A percentile compares a stretch with the other conserved stretches of the same genome.
These are phyloP conservation scores for Kodamaea hsintzibuensis DNA, from an alignment of 805 yeast genomes.

Conservation along the genomic window DNA sequence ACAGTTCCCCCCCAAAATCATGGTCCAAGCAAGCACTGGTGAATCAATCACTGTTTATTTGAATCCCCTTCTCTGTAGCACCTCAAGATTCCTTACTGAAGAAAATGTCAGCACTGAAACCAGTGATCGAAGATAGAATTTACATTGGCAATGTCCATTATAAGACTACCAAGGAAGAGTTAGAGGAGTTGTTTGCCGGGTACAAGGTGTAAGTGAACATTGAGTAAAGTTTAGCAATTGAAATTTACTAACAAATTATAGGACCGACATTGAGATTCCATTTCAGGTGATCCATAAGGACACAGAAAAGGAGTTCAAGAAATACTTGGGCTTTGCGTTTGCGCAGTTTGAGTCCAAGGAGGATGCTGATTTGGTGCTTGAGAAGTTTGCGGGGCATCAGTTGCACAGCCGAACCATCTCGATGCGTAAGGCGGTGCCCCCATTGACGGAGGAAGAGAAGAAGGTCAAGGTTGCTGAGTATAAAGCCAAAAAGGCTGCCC, in stretches of 20 bases:
- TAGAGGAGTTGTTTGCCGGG: constrained; percentile 51
- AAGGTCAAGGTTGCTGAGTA: constrained; percentile 35
- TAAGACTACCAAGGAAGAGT: constrained; percentile 42
- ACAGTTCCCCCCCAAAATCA: neutral
- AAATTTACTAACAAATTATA: constrained; percentile 18
- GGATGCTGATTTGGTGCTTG: constrained; percentile 47
- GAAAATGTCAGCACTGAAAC: constrained; percentile 21
- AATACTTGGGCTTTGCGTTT: constrained; percentile 61
- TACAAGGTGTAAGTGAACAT: constrained; percentile 38
- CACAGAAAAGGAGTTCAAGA: constrained; percentile 37
- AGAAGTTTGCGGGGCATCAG: constrained; percentile 39
- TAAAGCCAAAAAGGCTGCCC: constrained; percentile 24
- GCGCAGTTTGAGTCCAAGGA: constrained; percentile 49
- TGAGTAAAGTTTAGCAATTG: neutral
- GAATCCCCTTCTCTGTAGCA: constrained; percentile 1
- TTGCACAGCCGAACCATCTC: constrained; percentile 50
- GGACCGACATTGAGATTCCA: constrained; percentile 53
- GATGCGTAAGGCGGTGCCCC: constrained; percentile 55
- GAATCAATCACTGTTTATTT: constrained; percentile 5
- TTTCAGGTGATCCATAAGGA: constrained; percentile 37
- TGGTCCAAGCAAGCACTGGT: neutral
- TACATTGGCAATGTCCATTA: constrained; percentile 46
- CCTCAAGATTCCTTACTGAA: neutral
- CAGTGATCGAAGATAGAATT: constrained; percentile 45
- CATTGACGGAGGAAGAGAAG: constrained; percentile 48